A percentile compares a stretch with the other conserved stretches of the same genome.
phyloP scores from a whole-genome alignment of 2,329 filamentous ascomycete species.

The Metarhizium robertsii region DNA sequence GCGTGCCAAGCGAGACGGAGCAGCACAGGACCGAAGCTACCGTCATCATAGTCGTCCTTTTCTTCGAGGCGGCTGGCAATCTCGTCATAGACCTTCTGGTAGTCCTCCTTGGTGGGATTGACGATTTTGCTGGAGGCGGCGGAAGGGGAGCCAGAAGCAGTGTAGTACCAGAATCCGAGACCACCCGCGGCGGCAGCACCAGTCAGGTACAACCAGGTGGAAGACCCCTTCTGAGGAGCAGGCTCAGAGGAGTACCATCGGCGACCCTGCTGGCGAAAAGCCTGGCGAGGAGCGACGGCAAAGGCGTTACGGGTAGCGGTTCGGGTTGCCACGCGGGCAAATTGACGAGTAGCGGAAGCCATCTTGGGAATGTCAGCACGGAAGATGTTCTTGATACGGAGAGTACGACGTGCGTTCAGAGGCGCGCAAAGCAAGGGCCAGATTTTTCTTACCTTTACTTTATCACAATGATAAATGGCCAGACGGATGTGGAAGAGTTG shows the following conservation, averaged over 20 bases:
- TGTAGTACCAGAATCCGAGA: slow-evolving; percentile 58
- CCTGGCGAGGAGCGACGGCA: slow-evolving; percentile 50
- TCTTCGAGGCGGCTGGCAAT: slow-evolving; percentile 74
- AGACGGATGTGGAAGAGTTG: neutral
- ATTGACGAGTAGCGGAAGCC: slow-evolving; percentile 40
- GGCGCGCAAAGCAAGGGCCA: neutral
- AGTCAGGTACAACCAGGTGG: slow-evolving; percentile 44
- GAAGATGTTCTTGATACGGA: neutral
- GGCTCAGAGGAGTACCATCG: slow-evolving; percentile 72
- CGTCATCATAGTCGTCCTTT: slow-evolving; percentile 92
- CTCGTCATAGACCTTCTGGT: slow-evolving; percentile 90
- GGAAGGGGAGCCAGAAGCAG: slow-evolving; percentile 39
- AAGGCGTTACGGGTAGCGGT: slow-evolving; percentile 48
- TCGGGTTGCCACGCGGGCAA: slow-evolving; percentile 50
- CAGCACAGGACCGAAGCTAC: slow-evolving; percentile 87
- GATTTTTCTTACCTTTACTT: neutral
- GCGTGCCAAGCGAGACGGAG: slow-evolving; percentile 90
- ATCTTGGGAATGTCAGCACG: slow-evolving; percentile 16
- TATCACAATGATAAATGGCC: neutral
- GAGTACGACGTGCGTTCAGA: neutral
- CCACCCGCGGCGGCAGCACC: slow-evolving; percentile 52
- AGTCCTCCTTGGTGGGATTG: slow-evolving; percentile 73
- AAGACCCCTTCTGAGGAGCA: slow-evolving; percentile 36
- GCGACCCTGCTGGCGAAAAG: slow-evolving; percentile 64
- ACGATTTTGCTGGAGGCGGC: slow-evolving; percentile 48